phyloP scores from a whole-genome alignment of 148 eudicot genomes.

The Limonium bicolor region DNA sequence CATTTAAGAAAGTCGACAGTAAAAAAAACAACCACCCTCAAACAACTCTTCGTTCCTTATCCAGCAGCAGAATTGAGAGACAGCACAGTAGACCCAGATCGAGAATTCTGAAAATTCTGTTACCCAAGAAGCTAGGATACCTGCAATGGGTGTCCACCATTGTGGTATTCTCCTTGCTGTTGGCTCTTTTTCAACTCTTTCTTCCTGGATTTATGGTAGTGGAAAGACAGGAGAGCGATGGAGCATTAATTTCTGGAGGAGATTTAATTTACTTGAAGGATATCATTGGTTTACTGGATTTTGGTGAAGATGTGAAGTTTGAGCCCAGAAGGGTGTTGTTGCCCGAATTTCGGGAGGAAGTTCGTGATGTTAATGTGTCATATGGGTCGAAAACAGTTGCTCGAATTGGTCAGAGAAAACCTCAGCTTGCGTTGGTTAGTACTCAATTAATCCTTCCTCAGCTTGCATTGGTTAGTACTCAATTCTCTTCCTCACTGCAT shows the following conservation, averaged over 20 bases:
- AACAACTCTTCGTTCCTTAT: constrained; percentile 2
- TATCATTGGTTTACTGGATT: neutral
- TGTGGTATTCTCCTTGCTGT: constrained; percentile 2
- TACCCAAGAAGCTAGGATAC: constrained; percentile 5
- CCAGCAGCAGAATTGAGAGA: constrained; percentile 5
- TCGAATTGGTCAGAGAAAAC: constrained; percentile 5
- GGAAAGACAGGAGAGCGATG: neutral
- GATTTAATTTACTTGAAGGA: constrained; percentile 2
- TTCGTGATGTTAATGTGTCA: neutral
- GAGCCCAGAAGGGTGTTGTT: constrained; percentile 3
- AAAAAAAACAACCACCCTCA: no score
- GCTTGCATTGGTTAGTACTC: neutral
- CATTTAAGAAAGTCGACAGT: constrained; percentile 1
- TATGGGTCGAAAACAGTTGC: neutral
- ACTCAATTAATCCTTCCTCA: neutral
- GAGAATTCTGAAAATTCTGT: neutral
- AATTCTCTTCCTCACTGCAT: no score
- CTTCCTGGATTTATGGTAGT: neutral
- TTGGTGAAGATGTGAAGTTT: constrained; percentile 1
- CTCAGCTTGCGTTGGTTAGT: constrained; percentile 6
- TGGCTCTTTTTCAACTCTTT: neutral
- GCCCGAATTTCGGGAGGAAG: neutral
- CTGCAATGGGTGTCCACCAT: constrained; percentile 1
- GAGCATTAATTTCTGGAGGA: neutral
- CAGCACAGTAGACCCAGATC: constrained; percentile 1